These are phyloP conservation scores for Mycosphaerella sp. DNA, from an alignment of 2,329 filamentous ascomycete species.

Conservation along the genomic window DNA sequence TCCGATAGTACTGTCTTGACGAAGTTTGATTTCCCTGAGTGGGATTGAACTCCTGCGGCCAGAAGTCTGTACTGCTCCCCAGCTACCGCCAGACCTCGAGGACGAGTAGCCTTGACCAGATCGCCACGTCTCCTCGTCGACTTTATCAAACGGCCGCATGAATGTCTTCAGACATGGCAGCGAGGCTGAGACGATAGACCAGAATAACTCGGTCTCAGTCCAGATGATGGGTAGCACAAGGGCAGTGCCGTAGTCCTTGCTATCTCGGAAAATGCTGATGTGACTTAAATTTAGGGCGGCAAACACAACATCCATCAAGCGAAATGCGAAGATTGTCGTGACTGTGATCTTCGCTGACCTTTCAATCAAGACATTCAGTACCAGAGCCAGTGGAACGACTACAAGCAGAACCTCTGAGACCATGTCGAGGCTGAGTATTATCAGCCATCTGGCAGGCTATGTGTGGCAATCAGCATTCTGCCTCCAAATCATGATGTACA, in stretches of 20 bases:
- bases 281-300: constrained; percentile 16
- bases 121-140: constrained; percentile 19
- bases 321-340: constrained; percentile 17
- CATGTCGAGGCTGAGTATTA: constrained; percentile 16
- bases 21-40: constrained; percentile 4
- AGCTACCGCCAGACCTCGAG: constrained; percentile 10
- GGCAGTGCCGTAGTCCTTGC: constrained; percentile 6
- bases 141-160: constrained; percentile 19
- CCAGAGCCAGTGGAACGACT: constrained; percentile 16
- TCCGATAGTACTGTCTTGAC: constrained; percentile 1
- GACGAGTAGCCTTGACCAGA: constrained; percentile 15
- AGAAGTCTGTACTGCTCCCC: not conserved
- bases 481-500: not conserved
- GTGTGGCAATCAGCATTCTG: not conserved
- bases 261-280: constrained; percentile 5
- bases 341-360: constrained; percentile 18
- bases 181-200: constrained; percentile 20
- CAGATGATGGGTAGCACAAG: constrained; percentile 15
- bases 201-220: constrained; percentile 17
- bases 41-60: constrained; percentile 1
- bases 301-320: constrained; percentile 18
- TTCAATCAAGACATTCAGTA: constrained; percentile 20
- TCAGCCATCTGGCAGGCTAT: constrained; percentile 18
- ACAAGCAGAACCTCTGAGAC: constrained; percentile 17
- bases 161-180: constrained; percentile 20